Conservation (phyloP, 1,284 basidiomycete species). For the Inonotus obliquus region DNA sequence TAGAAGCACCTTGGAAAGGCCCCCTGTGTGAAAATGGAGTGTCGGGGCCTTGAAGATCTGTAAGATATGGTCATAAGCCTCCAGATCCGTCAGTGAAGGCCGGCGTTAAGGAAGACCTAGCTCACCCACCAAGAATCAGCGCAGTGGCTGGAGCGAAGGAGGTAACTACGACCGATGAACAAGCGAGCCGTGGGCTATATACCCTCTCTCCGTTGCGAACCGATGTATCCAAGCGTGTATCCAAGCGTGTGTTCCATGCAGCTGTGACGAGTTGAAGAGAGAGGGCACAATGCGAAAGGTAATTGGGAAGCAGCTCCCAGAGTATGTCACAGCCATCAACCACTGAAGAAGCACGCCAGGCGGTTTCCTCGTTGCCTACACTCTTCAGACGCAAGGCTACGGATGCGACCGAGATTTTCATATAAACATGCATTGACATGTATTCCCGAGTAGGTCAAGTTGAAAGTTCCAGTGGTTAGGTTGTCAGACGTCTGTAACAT, state of each 20-base stretch:
- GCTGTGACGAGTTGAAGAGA: slow-evolving; percentile 10
- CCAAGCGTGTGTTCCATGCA: slow-evolving; percentile 14
- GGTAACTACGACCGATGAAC: not conserved
- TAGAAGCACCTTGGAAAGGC: not conserved
- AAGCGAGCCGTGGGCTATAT: slow-evolving; percentile 6
- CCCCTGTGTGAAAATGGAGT: not conserved
- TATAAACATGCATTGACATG: not conserved
- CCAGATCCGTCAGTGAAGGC: not conserved
- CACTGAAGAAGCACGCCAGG: slow-evolving; percentile 3
- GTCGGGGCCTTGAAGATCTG: not conserved
- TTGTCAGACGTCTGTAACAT: not conserved
- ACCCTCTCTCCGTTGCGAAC: not conserved
- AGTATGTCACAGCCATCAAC: not conserved
- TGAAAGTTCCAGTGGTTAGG: not conserved
- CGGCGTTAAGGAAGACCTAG: not conserved
- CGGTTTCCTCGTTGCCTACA: slow-evolving; percentile 14
- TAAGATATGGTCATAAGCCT: not conserved
- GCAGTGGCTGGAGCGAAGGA: not conserved
- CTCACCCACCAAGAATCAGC: not conserved
- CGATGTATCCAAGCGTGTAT: slow-evolving; percentile 2
- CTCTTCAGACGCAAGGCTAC: slow-evolving; percentile 9
- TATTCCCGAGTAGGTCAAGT: not conserved
- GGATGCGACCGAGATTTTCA: not conserved
- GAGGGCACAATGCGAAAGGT: not conserved
- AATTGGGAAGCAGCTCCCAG: not conserved